These are phyloP conservation scores for Hanseniaspora singularis DNA, from an alignment of 805 yeast genomes.

Conservation along the genomic window DNA sequence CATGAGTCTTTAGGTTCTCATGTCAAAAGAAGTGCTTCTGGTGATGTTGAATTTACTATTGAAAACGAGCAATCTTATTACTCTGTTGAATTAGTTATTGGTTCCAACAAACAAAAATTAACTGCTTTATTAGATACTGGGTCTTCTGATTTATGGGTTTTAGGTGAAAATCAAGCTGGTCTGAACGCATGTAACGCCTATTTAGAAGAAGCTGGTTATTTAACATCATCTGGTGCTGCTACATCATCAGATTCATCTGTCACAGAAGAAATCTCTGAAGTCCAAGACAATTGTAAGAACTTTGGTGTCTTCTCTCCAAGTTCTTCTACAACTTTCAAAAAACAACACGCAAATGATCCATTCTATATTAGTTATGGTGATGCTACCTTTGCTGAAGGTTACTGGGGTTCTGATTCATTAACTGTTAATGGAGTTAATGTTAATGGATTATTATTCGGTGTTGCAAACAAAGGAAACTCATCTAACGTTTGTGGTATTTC, in stretches of 20 bases:
- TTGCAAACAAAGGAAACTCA: constrained; percentile 45
- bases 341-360: constrained; percentile 16
- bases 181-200: constrained; percentile 15
- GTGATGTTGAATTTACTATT: constrained; percentile 24
- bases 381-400: constrained; percentile 35
- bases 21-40: too few species aligned
- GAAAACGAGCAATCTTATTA: constrained; percentile 33
- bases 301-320: constrained; percentile 24
- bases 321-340: constrained; percentile 21
- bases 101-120: constrained; percentile 40
- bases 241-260: too few species aligned
- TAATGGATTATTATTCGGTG: constrained; percentile 44
- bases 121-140: constrained; percentile 52
- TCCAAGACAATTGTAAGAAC: constrained; percentile 19
- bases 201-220: constrained; percentile 4
- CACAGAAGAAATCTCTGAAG: neutral
- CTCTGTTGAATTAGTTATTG: constrained; percentile 34
- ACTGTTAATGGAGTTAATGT: constrained; percentile 37
- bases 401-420: constrained; percentile 50
- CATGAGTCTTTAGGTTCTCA: too few species aligned
- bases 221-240: too few species aligned
- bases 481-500: constrained; percentile 57
- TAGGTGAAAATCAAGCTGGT: constrained; percentile 28
- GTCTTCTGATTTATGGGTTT: constrained; percentile 56
- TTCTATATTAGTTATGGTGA: constrained; percentile 36